These are phyloP conservation scores for Clonostachys rosea DNA, from an alignment of 2,329 filamentous ascomycete species.

Conservation along the genomic window DNA sequence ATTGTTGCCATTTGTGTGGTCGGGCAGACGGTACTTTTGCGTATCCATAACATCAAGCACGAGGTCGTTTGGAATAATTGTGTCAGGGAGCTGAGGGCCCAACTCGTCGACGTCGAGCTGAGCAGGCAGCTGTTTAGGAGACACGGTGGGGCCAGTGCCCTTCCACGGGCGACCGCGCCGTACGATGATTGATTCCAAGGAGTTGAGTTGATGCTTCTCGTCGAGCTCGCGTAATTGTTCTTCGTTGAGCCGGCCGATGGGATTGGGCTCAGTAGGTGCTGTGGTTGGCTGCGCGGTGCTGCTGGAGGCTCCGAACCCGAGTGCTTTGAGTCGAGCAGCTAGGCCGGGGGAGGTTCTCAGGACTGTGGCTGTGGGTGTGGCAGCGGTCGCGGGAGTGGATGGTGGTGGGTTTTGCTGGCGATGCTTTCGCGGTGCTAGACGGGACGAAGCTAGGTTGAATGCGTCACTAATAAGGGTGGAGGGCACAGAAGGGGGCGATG, in stretches of 20 bases:
- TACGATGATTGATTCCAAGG: constrained; percentile 45
- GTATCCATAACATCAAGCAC: constrained; percentile 71
- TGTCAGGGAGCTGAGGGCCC: constrained; percentile 42
- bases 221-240: constrained; percentile 67
- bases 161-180: constrained; percentile 70
- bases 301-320: constrained; percentile 50
- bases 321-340: constrained; percentile 59
- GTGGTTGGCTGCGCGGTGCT: constrained; percentile 19
- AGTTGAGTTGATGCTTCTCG: constrained; percentile 57
- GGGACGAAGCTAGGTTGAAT: not conserved
- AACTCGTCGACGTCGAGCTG: not conserved
- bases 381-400: constrained; percentile 2
- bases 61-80: constrained; percentile 40
- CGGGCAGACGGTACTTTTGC: constrained; percentile 70
- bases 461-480: not conserved
- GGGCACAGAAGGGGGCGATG: constrained; percentile 3
- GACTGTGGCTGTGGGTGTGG: constrained; percentile 10
- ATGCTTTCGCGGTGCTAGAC: not conserved
- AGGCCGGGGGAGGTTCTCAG: constrained; percentile 62
- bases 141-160: constrained; percentile 42
- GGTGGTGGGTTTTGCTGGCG: not conserved
- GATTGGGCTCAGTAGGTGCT: constrained; percentile 25
- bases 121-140: not conserved
- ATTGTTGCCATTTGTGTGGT: constrained; percentile 65
- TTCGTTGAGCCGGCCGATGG: constrained; percentile 65